phyloP scores from a whole-genome alignment of 1,284 basidiomycete genomes.

The Cryptococcus sp. region DNA sequence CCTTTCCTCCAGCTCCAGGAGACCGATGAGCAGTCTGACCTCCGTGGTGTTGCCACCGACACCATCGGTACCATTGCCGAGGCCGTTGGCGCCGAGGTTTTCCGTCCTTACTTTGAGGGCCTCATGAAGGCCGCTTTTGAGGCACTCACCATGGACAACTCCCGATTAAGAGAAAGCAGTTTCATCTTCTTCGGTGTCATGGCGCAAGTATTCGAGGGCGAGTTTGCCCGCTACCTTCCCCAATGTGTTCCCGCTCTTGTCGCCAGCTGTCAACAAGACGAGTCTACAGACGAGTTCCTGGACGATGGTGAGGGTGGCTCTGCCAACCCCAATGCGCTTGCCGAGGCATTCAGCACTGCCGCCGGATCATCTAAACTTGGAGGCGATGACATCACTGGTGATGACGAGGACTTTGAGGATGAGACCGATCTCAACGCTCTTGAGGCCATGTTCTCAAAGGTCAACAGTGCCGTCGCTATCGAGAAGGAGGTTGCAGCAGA shows the following conservation, averaged over 20 bases:
- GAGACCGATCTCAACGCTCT: constrained; percentile 80
- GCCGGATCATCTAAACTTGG: constrained; percentile 61
- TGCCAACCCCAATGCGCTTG: constrained; percentile 40
- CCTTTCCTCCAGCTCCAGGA: constrained; percentile 77
- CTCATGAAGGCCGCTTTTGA: constrained; percentile 96
- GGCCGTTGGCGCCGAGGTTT: constrained; percentile 90
- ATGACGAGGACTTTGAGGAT: constrained; percentile 65
- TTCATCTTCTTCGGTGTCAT: constrained; percentile 99
- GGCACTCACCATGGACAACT: constrained; percentile 79
- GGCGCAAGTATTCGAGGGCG: constrained; percentile 92
- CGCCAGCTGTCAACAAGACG: constrained; percentile 75
- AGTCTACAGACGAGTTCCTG: constrained; percentile 66
- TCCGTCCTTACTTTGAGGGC: constrained; percentile 92
- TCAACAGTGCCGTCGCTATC: constrained; percentile 94
- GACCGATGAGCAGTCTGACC: constrained; percentile 74
- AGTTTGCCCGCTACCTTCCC: constrained; percentile 86
- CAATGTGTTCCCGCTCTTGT: constrained; percentile 86
- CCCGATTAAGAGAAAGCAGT: constrained; percentile 89
- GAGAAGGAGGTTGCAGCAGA: constrained; percentile 99
- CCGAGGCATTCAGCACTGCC: constrained; percentile 64
- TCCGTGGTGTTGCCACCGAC: constrained; percentile 97
- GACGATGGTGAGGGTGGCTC: constrained; percentile 56
- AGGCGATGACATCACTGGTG: constrained; percentile 58
- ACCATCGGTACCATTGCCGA: constrained; percentile 97
- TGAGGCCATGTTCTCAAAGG: constrained; percentile 64